Base-by-base conservation (phyloP, 148 eudicot genomes). In the Rhododendron griersonianum region DNA sequence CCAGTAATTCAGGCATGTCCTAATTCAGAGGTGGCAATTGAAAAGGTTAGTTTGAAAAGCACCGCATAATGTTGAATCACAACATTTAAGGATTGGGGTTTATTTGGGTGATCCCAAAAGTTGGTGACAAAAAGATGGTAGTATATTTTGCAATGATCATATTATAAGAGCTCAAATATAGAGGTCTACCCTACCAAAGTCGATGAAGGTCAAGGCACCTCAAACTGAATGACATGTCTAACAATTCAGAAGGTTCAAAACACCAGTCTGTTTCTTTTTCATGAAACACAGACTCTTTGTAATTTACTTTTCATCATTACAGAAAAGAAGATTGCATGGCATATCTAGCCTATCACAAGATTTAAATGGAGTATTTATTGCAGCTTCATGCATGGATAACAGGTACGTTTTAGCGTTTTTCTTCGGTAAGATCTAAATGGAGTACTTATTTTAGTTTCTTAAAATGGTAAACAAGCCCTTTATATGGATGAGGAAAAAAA, bases 261-360 rank as follows among this genome's bases (percentile, higher is more conserved):
- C 13, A 37, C 61, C 37, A 11, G 61, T 50, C 61, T 3, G 9
- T 74, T 50, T 19, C 19, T 74, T 28, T 63, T 14, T 0, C 55
- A 28, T 30, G 67, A 73, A n/a, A 76, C 16, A 37, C 77, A 25
- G 76, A 75, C n/a, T 53, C n/a, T 39, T 53, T 10, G 16, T 53
- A 37, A 84, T 75, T 53, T 25, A 3, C 16, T 18, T 39, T 48
- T 44, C 67, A 16, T 35, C 69, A 35, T n/a, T 84, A 51, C 92
- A 96, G 99, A 93, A 89, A 41, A 91, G 91, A 85, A 89, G 95
- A 91, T 87, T 90, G 81, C 94, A 95, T 91, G 99, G 99, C 81
- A 91, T 95, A 88, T 93, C 99, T 83, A 92, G 99, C 84, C 87
- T 97, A 89, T 95, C 98, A 69, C 99, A 97, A 91, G 99, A 97